phyloP scores from a whole-genome alignment of 345 rosid genomes.

The Eutrema heterophyllum region DNA sequence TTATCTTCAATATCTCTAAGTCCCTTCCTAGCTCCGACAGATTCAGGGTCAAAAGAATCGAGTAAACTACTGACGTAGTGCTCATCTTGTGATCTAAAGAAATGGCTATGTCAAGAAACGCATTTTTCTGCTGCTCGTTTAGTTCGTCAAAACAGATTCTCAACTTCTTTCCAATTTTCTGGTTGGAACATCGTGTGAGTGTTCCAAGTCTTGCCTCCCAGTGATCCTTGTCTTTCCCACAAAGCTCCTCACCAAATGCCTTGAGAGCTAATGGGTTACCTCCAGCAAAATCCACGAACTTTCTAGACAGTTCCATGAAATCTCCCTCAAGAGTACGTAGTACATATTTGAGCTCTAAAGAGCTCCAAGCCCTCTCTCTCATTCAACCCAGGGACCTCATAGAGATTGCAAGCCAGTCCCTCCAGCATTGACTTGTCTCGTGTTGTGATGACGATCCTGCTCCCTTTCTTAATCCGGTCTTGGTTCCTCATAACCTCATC shows the following conservation, averaged over 20 bases:
- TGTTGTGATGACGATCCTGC: slow-evolving; percentile 21
- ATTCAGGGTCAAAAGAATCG: background rate
- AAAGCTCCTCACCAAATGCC: slow-evolving; percentile 19
- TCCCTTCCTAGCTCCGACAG: background rate
- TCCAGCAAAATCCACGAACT: slow-evolving; percentile 9
- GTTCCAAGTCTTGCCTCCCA: slow-evolving; percentile 23
- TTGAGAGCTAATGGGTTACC: slow-evolving; percentile 40
- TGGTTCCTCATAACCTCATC: background rate
- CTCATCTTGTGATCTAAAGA: slow-evolving; percentile 13
- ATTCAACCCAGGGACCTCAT: slow-evolving; percentile 11
- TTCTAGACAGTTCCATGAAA: slow-evolving; percentile 10
- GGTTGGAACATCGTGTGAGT: background rate
- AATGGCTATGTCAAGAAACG: slow-evolving; percentile 37
- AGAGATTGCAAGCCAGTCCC: background rate
- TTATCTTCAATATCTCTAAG: slow-evolving; percentile 11
- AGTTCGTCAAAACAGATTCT: slow-evolving; percentile 23
- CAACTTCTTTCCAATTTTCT: background rate
- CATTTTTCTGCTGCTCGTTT: background rate
- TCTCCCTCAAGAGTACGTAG: background rate
- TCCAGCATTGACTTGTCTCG: slow-evolving; percentile 13
- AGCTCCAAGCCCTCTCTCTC: slow-evolving; percentile 14
- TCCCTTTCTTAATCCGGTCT: slow-evolving; percentile 15
- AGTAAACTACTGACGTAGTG: background rate
- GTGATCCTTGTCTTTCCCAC: background rate
- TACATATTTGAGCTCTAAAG: background rate